Evolutionary conservation across 768 basidiomycete species (phyloP), one percentile per base, ranked within the genome.

Genomic region (Amanita jacksonii): DNA sequence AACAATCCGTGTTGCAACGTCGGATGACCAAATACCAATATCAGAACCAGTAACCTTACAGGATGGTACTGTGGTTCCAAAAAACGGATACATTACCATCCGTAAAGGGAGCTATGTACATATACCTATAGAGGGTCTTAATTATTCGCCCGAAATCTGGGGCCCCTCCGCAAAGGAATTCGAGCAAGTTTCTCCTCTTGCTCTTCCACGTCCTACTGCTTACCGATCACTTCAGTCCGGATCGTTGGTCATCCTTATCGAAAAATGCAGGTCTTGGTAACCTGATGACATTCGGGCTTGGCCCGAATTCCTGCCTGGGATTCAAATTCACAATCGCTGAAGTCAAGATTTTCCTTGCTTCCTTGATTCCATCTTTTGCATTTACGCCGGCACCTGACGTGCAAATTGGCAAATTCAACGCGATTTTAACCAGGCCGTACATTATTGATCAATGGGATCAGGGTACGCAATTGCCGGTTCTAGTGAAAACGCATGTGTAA

Each of bases 71-170:
- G 45, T 62, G 18, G 43, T 70, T 15, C 54, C 58, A n/a, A 57
- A 58, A 18, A 62, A 62, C 25, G 65, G 54, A 18, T 56, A 58
- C 41, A 62, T 74, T 32, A 61, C 54, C 28, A 73, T 80, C 45
- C 63, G 67, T 38, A 76, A 76, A 49, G 76, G 75, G 6, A 71
- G 68, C 48, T 74, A 69, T 47, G 61, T 80, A 9, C 76, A 78
- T 46, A 67, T 79, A 30, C 75, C 77, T 2, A 67, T 77, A 31
- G 77, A 79, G 53, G 77, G 73, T 2, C 54, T 76, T 24, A 79
- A 74, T 51, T 55, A 69, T 39, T 60, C 64, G 33, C 65, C 70
- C 48, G 70, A 72, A 22, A 62, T 77, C 16, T 81, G 76, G 74
- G 77, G 78, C 1, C 49, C 57, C 32, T 74, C 79, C 54, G 73